Evolutionary conservation across 352 stramenopile species (phyloP), one percentile per base, ranked within the genome.

Genomic region (Globisporangium canariense): DNA sequence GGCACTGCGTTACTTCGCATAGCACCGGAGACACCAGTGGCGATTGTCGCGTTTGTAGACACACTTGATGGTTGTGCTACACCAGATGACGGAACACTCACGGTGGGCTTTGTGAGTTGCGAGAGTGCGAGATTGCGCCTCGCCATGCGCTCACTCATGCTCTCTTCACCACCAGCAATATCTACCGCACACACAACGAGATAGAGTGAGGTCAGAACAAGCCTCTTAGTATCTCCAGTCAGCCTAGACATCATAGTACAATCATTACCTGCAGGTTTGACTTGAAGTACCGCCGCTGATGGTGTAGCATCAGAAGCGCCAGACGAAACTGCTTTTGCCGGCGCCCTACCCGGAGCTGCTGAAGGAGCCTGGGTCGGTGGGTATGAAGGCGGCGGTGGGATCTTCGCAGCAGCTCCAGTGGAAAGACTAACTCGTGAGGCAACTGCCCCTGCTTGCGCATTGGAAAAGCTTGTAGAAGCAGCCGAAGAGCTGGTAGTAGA

Each of bases 111-210:
- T 5, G 70, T 88, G 2, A 89, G 77, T 28, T 90, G 77, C 16
- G 78, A 89, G 8, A 91, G 67, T n/a, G 77, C 82, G 41, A 86
- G 20, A 51, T 80, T 89, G 43, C 82, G 68, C 10, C 82, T 69
- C 36, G 77, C 72, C 30, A 90, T 58, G 66, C 79, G 73, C 8
- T 85, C 77, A 0, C 60, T 41, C 8, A 67, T 18, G 9, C 40
- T 75, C 57, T 77, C 69, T 16, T 73, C 65, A 53, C 46, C 30
- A 36, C 32, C 32, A 36, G 32, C 32, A 3, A 28, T 54, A n/a
- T 30, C 45, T 40, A 6, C 25, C 43, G 60, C 41, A 20, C 9
- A 16, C 11, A 25, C 18, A 18, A 34, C 22, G n/a, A 49, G 0
- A 49, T 10, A 49, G 5, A 49, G 18, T 7, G 18, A 49, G 8